Conservation (phyloP, 129 eudicot genomes). For the Flaveria ramosissima region DNA sequence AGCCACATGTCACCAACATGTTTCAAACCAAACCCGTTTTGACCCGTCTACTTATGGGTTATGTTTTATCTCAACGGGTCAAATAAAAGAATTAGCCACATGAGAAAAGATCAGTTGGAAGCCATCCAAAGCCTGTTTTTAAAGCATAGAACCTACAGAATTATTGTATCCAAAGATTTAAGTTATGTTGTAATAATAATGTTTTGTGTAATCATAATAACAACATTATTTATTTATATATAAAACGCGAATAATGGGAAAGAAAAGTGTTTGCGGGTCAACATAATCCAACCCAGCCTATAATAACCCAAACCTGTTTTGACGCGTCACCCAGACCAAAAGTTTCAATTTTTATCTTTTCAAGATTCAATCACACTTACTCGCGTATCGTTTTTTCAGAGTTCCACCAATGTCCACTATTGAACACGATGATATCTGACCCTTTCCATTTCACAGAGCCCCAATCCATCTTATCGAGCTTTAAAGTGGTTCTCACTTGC, state of each 20-base stretch:
- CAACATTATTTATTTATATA: neutral
- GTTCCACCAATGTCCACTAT: slow-evolving; percentile 94
- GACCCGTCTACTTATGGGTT: neutral
- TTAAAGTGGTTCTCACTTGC: slow-evolving; percentile 61
- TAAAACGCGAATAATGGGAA: no score
- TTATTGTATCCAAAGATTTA: neutral
- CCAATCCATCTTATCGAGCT: slow-evolving; percentile 77
- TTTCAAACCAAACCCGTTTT: neutral
- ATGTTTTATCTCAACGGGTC: neutral
- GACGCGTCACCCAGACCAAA: neutral
- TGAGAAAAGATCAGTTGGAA: neutral
- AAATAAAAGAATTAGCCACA: neutral
- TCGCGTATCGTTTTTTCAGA: slow-evolving; percentile 63
- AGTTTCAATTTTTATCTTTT: neutral
- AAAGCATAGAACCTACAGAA: neutral
- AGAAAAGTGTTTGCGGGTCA: neutral
- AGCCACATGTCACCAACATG: neutral
- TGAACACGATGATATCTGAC: slow-evolving; percentile 71
- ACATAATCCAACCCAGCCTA: neutral
- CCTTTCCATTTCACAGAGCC: slow-evolving; percentile 59
- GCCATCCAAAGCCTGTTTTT: neutral
- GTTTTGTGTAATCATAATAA: neutral
- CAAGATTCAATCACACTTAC: slow-evolving; percentile 39
- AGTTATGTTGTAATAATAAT: neutral
- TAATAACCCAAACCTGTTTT: neutral